These are phyloP conservation scores for Pseudogymnoascus sp. DNA, from an alignment of 2,329 filamentous ascomycete genomes.

Conservation along the genomic window DNA sequence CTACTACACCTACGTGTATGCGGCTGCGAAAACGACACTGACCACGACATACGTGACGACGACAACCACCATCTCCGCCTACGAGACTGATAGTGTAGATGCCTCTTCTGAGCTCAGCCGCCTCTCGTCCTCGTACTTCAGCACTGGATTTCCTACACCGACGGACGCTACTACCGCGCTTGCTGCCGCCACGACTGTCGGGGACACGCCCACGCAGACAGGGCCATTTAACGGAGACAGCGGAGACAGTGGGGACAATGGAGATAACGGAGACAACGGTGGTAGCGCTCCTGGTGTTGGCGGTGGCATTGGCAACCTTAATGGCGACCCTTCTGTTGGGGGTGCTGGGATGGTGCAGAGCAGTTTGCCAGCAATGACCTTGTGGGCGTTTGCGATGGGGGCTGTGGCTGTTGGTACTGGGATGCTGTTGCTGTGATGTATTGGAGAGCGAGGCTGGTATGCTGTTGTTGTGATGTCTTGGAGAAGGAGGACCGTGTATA, in stretches of 20 bases:
- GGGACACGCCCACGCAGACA: background rate
- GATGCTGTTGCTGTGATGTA: background rate
- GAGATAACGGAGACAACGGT: too few species aligned
- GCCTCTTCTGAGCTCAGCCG: background rate
- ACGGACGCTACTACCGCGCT: background rate
- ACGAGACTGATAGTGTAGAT: background rate
- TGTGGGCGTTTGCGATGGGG: conserved; percentile 1
- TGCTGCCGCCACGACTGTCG: background rate
- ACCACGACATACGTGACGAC: background rate
- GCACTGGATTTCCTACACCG: background rate
- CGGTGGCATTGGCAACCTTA: background rate
- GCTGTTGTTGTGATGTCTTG: too few species aligned
- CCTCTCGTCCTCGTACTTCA: background rate
- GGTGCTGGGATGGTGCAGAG: background rate
- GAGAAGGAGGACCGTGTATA: background rate
- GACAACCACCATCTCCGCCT: background rate
- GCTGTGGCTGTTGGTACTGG: background rate
- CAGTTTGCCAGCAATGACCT: background rate
- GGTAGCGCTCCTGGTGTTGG: background rate
- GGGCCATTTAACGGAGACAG: background rate
- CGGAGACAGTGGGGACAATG: background rate
- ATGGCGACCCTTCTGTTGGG: background rate
- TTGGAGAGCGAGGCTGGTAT: background rate
- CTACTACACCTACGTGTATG: background rate
- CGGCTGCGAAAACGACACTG: background rate